Base-by-base conservation (phyloP, 129 eudicot species). In the Oenanthe sinensis region DNA sequence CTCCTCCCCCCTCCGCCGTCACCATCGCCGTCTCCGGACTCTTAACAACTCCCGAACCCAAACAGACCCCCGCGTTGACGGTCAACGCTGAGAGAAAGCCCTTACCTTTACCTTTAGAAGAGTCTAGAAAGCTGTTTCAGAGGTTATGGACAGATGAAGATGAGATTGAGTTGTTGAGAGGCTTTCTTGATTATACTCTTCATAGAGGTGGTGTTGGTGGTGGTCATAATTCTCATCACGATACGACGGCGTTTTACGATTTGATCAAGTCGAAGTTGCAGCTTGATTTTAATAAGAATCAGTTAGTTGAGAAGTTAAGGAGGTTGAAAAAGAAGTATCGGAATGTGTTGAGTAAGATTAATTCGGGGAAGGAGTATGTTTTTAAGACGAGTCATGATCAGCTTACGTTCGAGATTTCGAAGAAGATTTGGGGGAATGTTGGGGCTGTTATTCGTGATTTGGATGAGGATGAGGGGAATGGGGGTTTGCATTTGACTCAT, bases 91-190 rank as follows among this genome's bases (percentile, higher is more conserved):
- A 77, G 82, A 90, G 83, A 78, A 92, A 90, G 74, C 90, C 85
- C 2, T 39, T 50, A 20, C 80, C 81, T 28, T 47, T 82, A 10
- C 79, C 82, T 17, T 68, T 84, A 24, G 97, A 91, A 65, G 97
- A 91, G 76, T 86, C 96, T 3, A 81, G 97, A 45, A 83, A 88
- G 85, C 78, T 93, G 48, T 93, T 93, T 79, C 98, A 93, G 82
- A 88, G 97, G 19, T 80, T 93, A 8, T 93, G 98, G 98, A 91
- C 91, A 4, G 97, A 93, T 79, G 98, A 93, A 81, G 98, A 93
- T 74, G 98, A 93, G 85, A 93, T 93, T 69, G 96, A 91, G 90
- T 86, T 93, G 4, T 74, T 94, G 24, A 89, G 87, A 62, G 98
- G 98, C 49, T 94, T 91, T 76, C 87, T 87, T 11, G 98, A 94